These are phyloP conservation scores for Tetradesmus obliquus DNA, from an alignment of 139 green algal species.

Conservation along the genomic window DNA sequence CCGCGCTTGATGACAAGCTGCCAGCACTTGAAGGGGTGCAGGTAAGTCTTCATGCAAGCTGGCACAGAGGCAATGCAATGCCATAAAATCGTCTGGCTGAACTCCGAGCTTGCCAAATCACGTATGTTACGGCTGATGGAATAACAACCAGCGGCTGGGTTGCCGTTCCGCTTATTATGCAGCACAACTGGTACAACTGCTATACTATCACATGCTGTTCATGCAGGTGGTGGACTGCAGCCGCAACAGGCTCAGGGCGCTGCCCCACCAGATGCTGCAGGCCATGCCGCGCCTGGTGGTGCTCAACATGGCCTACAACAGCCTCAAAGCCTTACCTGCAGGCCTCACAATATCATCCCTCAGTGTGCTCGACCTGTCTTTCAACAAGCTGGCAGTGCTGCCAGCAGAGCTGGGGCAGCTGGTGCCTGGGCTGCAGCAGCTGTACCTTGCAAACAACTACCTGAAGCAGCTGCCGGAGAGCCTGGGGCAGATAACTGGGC, in stretches of 20 bases:
- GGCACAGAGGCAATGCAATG: background rate
- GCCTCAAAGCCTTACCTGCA: constrained; percentile 47
- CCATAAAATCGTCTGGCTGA: no score
- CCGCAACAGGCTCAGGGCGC: constrained; percentile 22
- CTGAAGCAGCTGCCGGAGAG: constrained; percentile 15
- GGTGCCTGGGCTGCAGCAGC: constrained; percentile 36
- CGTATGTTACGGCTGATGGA: no score
- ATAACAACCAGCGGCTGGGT: no score
- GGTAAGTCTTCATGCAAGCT: constrained; percentile 2
- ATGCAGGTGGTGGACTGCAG: constrained; percentile 11
- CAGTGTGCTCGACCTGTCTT: constrained; percentile 57
- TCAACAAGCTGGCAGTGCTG: constrained; percentile 56
- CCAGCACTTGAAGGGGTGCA: background rate
- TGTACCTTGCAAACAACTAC: constrained; percentile 34
- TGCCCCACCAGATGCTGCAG: background rate
- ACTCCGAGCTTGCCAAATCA: no score
- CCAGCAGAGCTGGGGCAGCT: constrained; percentile 41
- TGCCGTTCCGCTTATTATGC: background rate
- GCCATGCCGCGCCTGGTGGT: constrained; percentile 54
- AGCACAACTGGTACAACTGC: background rate
- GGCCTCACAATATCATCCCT: background rate
- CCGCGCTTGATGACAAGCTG: background rate
- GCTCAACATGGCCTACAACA: constrained; percentile 69
- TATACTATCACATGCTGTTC: background rate
- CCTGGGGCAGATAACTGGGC: background rate